Evolutionary conservation across 805 yeast species (phyloP).

Genomic region (Lachancea kluyveri): DNA sequence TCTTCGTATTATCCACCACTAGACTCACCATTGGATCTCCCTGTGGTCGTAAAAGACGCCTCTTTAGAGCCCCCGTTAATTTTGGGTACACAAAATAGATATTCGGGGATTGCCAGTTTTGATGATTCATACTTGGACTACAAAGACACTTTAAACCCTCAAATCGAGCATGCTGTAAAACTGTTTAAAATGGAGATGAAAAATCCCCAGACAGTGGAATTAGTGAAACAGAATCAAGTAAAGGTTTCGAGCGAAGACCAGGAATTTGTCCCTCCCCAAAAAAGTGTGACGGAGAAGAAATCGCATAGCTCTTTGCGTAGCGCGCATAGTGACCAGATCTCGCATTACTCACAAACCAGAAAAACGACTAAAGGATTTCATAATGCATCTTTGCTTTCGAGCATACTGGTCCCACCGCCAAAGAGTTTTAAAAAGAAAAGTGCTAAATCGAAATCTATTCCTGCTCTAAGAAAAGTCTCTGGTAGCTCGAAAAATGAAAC

Average conservation of each 20-base stretch:
- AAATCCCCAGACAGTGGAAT: slow-evolving; percentile 7
- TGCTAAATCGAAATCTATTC: slow-evolving; percentile 5
- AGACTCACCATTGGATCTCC: too few relatives aligned
- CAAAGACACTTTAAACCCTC: slow-evolving; percentile 16
- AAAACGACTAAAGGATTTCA: slow-evolving; percentile 4
- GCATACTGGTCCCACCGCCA: slow-evolving; percentile 7
- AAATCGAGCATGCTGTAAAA: slow-evolving; percentile 24
- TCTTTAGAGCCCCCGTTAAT: too few relatives aligned
- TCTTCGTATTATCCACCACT: slow-evolving; percentile 1
- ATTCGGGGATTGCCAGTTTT: too few relatives aligned
- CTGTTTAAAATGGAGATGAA: slow-evolving; percentile 17
- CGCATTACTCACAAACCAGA: not conserved
- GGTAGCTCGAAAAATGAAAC: slow-evolving; percentile 5
- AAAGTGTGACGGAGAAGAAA: too few relatives aligned
- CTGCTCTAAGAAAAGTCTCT: slow-evolving; percentile 9
- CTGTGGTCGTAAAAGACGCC: too few relatives aligned
- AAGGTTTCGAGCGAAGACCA: too few relatives aligned
- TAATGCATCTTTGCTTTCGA: slow-evolving; percentile 7
- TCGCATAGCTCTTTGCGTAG: too few relatives aligned
- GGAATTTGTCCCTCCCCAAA: too few relatives aligned
- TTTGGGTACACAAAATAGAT: too few relatives aligned
- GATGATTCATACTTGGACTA: too few relatives aligned
- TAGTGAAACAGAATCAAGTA: too few relatives aligned
- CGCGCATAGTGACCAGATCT: too few relatives aligned
- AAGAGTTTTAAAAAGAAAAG: slow-evolving; percentile 1